Percentiles rank a stretch among this genome's conserved stretches.
Conservation (phyloP, 2,329 filamentous ascomycete genomes). For the Colletotrichum sp. region DNA sequence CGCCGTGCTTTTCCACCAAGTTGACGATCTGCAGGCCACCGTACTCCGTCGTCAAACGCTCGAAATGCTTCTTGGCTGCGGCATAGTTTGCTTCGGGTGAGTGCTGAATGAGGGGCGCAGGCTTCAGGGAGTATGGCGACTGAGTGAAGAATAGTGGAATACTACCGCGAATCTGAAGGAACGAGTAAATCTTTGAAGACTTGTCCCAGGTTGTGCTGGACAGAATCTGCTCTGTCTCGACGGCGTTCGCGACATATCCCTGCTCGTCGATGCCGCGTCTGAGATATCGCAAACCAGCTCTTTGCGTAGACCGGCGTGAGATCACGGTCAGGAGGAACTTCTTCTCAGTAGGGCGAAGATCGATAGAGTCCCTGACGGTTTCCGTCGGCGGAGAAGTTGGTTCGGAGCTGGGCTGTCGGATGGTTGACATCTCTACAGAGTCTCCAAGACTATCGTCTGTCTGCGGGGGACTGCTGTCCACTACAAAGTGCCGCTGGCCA, state of each 20-base stretch:
- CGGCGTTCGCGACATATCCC: constrained; percentile 85
- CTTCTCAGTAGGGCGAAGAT: constrained; percentile 54
- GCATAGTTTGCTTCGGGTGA: constrained; percentile 78
- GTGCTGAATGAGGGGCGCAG: constrained; percentile 81
- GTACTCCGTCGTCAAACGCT: constrained; percentile 71
- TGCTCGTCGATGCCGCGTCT: constrained; percentile 90
- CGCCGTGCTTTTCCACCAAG: constrained; percentile 86
- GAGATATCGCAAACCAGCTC: constrained; percentile 88
- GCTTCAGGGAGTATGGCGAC: constrained; percentile 91
- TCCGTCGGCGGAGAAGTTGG: constrained; percentile 29
- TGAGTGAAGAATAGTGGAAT: constrained; percentile 97
- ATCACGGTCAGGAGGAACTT: constrained; percentile 85
- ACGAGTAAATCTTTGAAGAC: constrained; percentile 73
- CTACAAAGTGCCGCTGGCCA: constrained; percentile 81
- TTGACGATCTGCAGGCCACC: constrained; percentile 80
- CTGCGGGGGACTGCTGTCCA: constrained; percentile 67
- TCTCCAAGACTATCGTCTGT: constrained; percentile 50
- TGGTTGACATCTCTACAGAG: constrained; percentile 49
- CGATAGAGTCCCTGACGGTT: constrained; percentile 34
- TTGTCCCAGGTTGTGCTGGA: constrained; percentile 71
- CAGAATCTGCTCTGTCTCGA: constrained; percentile 95
- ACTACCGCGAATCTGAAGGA: constrained; percentile 86
- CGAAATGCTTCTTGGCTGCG: constrained; percentile 83
- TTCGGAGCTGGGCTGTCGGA: constrained; percentile 34
- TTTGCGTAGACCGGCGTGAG: constrained; percentile 84